Evolutionary conservation across 208 protist species (phyloP).

Genomic region (Leishmania turanica): DNA sequence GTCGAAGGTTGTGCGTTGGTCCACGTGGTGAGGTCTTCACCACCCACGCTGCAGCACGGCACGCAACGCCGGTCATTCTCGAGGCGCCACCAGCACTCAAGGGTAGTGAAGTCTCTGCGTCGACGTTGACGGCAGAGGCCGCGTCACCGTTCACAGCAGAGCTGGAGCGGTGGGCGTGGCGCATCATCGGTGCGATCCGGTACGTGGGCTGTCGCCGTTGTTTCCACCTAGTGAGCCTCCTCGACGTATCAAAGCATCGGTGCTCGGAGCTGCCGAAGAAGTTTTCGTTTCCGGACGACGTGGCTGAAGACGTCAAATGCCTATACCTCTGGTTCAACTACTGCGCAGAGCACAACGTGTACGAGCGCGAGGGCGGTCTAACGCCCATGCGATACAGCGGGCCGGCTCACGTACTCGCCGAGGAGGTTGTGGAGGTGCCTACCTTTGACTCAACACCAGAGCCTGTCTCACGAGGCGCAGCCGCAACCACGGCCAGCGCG

Average conservation of each 20-base stretch:
- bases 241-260: constrained; percentile 46
- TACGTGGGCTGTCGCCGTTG: constrained; percentile 58
- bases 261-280: constrained; percentile 34
- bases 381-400: constrained; percentile 32
- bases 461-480: neutral
- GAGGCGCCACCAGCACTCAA: constrained; percentile 21
- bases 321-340: constrained; percentile 53
- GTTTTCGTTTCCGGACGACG: constrained; percentile 30
- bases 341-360: constrained; percentile 34
- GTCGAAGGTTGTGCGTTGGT: constrained; percentile 30
- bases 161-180: constrained; percentile 79
- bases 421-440: constrained; percentile 25
- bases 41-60: constrained; percentile 48
- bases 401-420: constrained; percentile 6
- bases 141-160: constrained; percentile 10
- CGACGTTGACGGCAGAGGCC: neutral
- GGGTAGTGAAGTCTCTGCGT: constrained; percentile 14
- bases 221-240: constrained; percentile 47
- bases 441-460: neutral
- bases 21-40: constrained; percentile 64
- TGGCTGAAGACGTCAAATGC: constrained; percentile 28
- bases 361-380: constrained; percentile 39
- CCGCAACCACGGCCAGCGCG: neutral
- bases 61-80: constrained; percentile 20
- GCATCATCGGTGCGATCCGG: constrained; percentile 53